These are phyloP conservation scores for Cutaneotrichosporon sp. DNA, from an alignment of 1,284 basidiomycete species.

Conservation along the genomic window DNA sequence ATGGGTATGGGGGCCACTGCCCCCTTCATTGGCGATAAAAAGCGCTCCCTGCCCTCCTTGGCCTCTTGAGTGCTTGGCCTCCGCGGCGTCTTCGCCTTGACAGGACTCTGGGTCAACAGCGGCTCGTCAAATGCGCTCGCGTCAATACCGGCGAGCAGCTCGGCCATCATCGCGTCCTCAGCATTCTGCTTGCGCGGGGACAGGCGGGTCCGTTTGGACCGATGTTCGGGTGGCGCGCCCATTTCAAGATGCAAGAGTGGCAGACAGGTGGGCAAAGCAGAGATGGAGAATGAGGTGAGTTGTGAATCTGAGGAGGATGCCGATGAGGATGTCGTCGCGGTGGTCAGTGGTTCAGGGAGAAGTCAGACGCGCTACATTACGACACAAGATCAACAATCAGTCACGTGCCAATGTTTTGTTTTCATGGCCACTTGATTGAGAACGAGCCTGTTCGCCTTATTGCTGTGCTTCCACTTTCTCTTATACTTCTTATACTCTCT, in stretches of 20 bases:
- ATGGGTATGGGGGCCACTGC: too few relatives aligned
- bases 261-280: too few relatives aligned
- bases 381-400: neutral
- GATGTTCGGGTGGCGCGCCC: neutral
- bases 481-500: neutral
- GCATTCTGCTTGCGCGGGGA: neutral
- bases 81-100: neutral
- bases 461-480: too few relatives aligned
- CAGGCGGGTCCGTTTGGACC: constrained; percentile 3
- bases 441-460: too few relatives aligned
- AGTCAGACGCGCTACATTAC: neutral
- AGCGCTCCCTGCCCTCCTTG: too few relatives aligned
- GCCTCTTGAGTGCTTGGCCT: neutral
- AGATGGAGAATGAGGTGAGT: neutral
- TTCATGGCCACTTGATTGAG: too few relatives aligned
- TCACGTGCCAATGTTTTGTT: neutral
- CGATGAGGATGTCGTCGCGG: neutral
- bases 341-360: neutral
- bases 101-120: constrained; percentile 5
- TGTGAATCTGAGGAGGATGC: too few relatives aligned
- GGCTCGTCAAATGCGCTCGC: constrained; percentile 34
- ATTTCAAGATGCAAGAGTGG: constrained; percentile 4
- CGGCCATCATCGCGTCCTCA: constrained; percentile 44
- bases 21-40: too few relatives aligned
- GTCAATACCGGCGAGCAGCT: constrained; percentile 44